A percentile compares a stretch with the other conserved stretches of the same genome.
Conservation (phyloP, 2,329 filamentous ascomycete genomes). For the Fusarium camptoceras region DNA sequence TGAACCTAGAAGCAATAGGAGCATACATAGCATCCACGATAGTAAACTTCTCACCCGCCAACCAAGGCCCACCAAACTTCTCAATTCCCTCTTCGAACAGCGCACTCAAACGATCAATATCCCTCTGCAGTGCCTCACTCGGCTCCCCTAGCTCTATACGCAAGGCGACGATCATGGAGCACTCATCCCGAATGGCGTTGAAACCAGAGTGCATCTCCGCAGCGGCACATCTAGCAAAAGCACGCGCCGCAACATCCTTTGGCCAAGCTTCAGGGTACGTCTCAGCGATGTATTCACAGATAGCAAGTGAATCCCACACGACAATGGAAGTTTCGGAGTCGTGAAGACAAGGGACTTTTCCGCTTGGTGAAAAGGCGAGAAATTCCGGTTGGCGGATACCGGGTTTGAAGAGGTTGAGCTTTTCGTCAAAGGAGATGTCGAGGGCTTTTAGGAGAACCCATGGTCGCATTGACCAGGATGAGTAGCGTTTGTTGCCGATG, state of each 20-base stretch:
- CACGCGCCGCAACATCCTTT: conserved; percentile 51
- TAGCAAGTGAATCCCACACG: conserved; percentile 62
- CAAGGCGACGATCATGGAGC: conserved; percentile 57
- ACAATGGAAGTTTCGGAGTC: conserved; percentile 47
- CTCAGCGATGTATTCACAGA: conserved; percentile 61
- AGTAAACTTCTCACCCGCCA: conserved; percentile 54
- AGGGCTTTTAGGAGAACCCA: conserved; percentile 60
- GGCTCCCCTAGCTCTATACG: conserved; percentile 50
- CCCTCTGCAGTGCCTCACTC: conserved; percentile 48
- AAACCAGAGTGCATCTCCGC: conserved; percentile 63
- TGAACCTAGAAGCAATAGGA: conserved; percentile 54
- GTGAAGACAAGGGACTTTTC: conserved; percentile 57
- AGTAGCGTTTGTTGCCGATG: conserved; percentile 60
- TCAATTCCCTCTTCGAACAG: conserved; percentile 55
- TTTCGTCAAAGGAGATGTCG: conserved; percentile 57
- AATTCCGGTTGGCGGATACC: conserved; percentile 51
- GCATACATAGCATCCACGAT: conserved; percentile 58
- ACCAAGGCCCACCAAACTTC: conserved; percentile 56
- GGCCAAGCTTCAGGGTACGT: conserved; percentile 58
- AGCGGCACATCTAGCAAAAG: conserved; percentile 58
- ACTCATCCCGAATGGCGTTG: conserved; percentile 55
- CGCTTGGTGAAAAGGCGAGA: conserved; percentile 54
- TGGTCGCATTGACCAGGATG: conserved; percentile 60
- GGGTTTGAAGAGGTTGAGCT: conserved; percentile 51
- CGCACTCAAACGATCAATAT: conserved; percentile 52